Evolutionary conservation across 2,329 filamentous ascomycete species (phyloP).

Genomic region (Diaporthe vexans): DNA sequence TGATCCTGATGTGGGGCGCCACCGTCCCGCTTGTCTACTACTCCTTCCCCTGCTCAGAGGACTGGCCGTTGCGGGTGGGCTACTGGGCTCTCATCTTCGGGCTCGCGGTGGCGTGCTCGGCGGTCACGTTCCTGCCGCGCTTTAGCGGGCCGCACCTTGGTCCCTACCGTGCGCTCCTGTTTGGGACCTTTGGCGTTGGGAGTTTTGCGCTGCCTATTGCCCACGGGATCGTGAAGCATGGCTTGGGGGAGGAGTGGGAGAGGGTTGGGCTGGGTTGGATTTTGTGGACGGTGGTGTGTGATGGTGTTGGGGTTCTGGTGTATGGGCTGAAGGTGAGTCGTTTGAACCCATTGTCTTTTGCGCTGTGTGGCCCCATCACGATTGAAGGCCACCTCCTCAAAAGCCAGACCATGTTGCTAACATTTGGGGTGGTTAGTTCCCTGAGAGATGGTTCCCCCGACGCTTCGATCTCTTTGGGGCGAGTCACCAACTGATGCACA

Average conservation of each 20-base stretch:
- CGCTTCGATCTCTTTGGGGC: conserved; percentile 61
- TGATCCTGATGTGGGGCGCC: conserved; percentile 73
- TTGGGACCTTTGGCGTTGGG: conserved; percentile 55
- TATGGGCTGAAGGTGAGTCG: conserved; percentile 53
- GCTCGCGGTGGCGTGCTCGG: conserved; percentile 54
- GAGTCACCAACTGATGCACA: conserved; percentile 64
- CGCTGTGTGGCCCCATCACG: too few relatives aligned
- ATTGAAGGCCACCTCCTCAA: neutral
- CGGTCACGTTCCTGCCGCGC: conserved; percentile 53
- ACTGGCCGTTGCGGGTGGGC: conserved; percentile 47
- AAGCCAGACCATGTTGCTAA: conserved; percentile 3
- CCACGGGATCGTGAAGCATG: conserved; percentile 53
- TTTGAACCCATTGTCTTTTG: neutral
- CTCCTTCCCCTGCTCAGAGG: conserved; percentile 58
- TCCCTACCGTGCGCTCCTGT: conserved; percentile 56
- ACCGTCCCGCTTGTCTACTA: conserved; percentile 72
- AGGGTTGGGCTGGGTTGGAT: conserved; percentile 59
- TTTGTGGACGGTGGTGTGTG: conserved; percentile 52
- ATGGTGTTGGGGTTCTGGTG: conserved; percentile 54
- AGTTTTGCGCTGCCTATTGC: conserved; percentile 57
- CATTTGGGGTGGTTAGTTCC: conserved; percentile 50
- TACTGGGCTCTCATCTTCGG: conserved; percentile 55
- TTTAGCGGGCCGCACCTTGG: conserved; percentile 55
- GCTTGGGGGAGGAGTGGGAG: conserved; percentile 50
- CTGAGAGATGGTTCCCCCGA: conserved; percentile 58